These are phyloP conservation scores for Alliaria petiolata DNA, from an alignment of 345 rosid genomes.

Conservation along the genomic window DNA sequence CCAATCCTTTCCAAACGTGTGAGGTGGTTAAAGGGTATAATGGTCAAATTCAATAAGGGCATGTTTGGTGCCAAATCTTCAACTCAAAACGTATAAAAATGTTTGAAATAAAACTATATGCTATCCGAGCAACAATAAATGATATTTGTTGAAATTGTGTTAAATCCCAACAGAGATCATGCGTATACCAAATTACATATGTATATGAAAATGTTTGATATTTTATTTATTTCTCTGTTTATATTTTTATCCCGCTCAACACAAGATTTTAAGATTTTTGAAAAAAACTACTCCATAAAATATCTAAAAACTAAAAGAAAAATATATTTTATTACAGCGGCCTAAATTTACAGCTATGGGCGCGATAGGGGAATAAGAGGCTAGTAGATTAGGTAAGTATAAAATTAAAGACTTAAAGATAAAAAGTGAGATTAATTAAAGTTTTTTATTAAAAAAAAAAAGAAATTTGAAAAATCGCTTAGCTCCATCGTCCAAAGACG, in stretches of 20 bases:
- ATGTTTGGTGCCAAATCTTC: slow-evolving; percentile 3
- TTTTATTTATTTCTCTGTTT: too few relatives aligned
- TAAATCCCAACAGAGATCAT: slow-evolving; percentile 10
- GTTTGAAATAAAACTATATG: too few relatives aligned
- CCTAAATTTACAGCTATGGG: neutral
- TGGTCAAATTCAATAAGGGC: neutral
- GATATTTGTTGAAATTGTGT: neutral
- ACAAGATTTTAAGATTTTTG: neutral
- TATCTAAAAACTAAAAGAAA: too few relatives aligned
- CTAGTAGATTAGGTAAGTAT: neutral
- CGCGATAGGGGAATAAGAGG: too few relatives aligned
- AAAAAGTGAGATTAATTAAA: neutral
- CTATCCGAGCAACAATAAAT: neutral
- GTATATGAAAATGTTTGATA: neutral
- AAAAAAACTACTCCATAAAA: too few relatives aligned
- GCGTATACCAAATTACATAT: neutral
- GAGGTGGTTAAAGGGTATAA: slow-evolving; percentile 12
- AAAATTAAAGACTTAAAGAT: too few relatives aligned
- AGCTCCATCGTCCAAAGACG: neutral
- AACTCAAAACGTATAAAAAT: too few relatives aligned
- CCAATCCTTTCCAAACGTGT: neutral
- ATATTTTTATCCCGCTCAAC: neutral
- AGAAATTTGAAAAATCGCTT: neutral
- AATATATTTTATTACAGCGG: neutral
- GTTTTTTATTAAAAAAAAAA: neutral